Evolutionary conservation across 2,329 filamentous ascomycete genomes (phyloP).

Genomic region (Fusarium sp.): DNA sequence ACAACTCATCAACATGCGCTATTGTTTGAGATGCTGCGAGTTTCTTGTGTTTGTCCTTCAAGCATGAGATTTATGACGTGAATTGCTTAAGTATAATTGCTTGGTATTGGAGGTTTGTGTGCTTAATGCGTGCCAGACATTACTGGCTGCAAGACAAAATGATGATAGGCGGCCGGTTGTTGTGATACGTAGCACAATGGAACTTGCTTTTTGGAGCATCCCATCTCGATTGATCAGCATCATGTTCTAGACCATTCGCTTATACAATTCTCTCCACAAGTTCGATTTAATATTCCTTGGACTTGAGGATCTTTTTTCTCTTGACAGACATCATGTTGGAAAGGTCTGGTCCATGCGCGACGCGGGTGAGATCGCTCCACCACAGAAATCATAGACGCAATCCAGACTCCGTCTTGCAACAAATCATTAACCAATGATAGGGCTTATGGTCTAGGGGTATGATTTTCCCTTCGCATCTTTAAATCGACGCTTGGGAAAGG

Average conservation of each 20-base stretch:
- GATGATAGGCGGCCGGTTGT: neutral
- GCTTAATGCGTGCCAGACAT: neutral
- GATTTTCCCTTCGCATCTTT: conserved; percentile 34
- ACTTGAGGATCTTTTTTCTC: neutral
- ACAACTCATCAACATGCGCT: neutral
- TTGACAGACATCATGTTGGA: neutral
- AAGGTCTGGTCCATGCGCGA: neutral
- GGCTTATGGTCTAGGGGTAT: conserved; percentile 39
- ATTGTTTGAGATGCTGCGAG: neutral
- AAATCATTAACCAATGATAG: conserved; percentile 7
- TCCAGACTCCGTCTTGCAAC: rapidly evolving
- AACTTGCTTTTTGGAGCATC: neutral
- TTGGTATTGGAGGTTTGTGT: neutral
- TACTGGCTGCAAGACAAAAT: neutral
- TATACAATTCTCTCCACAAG: neutral
- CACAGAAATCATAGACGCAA: neutral
- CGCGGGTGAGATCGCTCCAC: no score
- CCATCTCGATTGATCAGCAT: neutral
- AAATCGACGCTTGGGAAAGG: conserved; percentile 21
- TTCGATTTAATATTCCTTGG: neutral
- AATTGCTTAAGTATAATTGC: no score
- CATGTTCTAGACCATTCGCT: neutral
- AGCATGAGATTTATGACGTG: rapidly evolving
- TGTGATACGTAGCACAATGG: neutral
- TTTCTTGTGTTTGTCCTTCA: no score